These are phyloP conservation scores for Trichoderma gamsii DNA, from an alignment of 495 filamentous ascomycete species.

Conservation along the genomic window DNA sequence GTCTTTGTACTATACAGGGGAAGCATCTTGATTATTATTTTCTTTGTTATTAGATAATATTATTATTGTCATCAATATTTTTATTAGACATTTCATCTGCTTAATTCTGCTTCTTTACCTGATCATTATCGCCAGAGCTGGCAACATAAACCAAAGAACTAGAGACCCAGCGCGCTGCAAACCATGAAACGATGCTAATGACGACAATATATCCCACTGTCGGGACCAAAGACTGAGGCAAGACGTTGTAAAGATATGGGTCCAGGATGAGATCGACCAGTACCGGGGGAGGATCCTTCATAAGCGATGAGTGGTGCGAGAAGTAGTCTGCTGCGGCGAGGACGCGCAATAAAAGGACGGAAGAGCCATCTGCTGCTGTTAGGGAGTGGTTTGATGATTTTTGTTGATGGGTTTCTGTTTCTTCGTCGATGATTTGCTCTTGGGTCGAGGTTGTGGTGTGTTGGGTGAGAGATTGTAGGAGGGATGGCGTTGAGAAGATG, in stretches of 20 bases:
- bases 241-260: constrained; percentile 66
- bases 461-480: constrained; percentile 57
- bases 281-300: constrained; percentile 69
- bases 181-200: constrained; percentile 48
- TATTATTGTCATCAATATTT: neutral
- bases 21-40: neutral
- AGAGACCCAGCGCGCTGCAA: constrained; percentile 35
- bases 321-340: constrained; percentile 78
- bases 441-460: constrained; percentile 45
- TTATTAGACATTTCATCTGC: neutral
- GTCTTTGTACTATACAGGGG: neutral
- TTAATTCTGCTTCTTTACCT: constrained; percentile 1
- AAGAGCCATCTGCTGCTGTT: constrained; percentile 32
- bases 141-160: neutral
- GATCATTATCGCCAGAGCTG: neutral
- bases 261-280: constrained; percentile 85
- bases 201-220: constrained; percentile 55
- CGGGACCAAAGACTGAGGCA: constrained; percentile 63
- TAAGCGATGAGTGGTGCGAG: constrained; percentile 63
- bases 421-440: constrained; percentile 14
- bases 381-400: neutral
- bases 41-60: too few relatives aligned
- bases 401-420: constrained; percentile 7
- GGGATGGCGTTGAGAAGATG: constrained; percentile 52
- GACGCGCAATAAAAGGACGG: constrained; percentile 72